Evolutionary conservation across 2,329 filamentous ascomycete species (phyloP).

Genomic region (Fusarium sp.): DNA sequence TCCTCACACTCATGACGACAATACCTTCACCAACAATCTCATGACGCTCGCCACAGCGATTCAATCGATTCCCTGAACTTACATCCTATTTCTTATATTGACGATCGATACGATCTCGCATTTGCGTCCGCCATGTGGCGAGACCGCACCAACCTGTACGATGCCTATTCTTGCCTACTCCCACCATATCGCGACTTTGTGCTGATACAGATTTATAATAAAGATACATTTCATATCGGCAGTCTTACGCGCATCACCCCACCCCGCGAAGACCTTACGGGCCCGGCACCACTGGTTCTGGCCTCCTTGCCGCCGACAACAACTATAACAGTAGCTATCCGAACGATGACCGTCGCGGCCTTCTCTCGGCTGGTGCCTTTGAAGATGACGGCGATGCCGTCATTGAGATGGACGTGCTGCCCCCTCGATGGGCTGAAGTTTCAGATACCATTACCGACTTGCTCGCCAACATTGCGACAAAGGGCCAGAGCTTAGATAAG

Average conservation of each 20-base stretch:
- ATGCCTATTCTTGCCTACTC: conserved; percentile 10
- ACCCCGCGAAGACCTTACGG: conserved; percentile 82
- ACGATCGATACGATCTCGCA: conserved; percentile 43
- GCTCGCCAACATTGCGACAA: conserved; percentile 81
- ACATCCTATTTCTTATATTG: conserved; percentile 34
- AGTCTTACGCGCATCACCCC: conserved; percentile 96
- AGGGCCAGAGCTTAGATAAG: conserved; percentile 87
- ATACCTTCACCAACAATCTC: conserved; percentile 39
- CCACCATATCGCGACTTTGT: conserved; percentile 1
- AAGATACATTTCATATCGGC: conserved; percentile 96
- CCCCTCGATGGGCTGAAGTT: conserved; percentile 94
- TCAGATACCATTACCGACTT: conserved; percentile 92
- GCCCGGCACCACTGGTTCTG: conserved; percentile 58
- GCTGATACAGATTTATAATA: conserved; percentile 52
- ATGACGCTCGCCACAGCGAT: conserved; percentile 40
- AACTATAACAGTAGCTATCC: conserved; percentile 62
- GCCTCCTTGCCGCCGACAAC: conserved; percentile 65
- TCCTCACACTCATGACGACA: conserved; percentile 42
- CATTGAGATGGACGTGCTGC: conserved; percentile 97
- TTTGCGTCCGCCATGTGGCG: conserved; percentile 87
- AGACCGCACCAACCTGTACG: conserved; percentile 96
- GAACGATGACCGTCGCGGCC: conserved; percentile 73
- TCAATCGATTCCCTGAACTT: conserved; percentile 15
- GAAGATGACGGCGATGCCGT: conserved; percentile 91
- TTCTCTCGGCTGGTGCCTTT: conserved; percentile 83